Evolutionary conservation across 495 filamentous ascomycete species (phyloP).

Genomic region (Jackrogersella minutella): DNA sequence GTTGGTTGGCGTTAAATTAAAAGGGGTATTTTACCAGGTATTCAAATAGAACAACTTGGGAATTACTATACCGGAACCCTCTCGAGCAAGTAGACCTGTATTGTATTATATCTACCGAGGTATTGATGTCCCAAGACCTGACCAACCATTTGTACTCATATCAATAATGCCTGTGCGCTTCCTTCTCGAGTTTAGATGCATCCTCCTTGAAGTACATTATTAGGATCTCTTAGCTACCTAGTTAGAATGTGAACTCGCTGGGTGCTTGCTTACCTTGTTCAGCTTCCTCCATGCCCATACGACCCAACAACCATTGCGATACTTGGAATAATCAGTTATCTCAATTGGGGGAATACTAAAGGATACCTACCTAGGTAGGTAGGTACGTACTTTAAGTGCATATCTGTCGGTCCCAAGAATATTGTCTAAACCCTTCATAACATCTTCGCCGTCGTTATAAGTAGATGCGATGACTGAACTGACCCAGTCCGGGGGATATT

Average conservation of each 20-base stretch:
- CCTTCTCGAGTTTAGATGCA: not conserved
- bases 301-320: slow-evolving; percentile 18
- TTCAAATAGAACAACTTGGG: not conserved
- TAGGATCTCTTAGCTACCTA: too few relatives aligned
- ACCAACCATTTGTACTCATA: too few relatives aligned
- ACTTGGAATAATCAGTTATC: slow-evolving; percentile 1
- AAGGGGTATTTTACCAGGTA: not conserved
- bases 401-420: slow-evolving; percentile 3
- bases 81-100: too few relatives aligned
- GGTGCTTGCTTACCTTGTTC: slow-evolving; percentile 35
- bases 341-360: not conserved
- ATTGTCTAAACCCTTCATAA: slow-evolving; percentile 5
- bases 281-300: slow-evolving; percentile 31
- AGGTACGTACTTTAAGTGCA: slow-evolving; percentile 7
- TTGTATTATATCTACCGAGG: too few relatives aligned
- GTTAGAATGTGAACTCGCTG: too few relatives aligned
- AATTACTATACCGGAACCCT: not conserved
- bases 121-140: too few relatives aligned
- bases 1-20: not conserved
- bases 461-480: slow-evolving; percentile 6
- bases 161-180: slow-evolving; percentile 10
- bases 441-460: slow-evolving; percentile 11
- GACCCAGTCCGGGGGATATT: slow-evolving; percentile 1
- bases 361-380: not conserved
- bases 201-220: slow-evolving; percentile 10